Evolutionary conservation across 1,139 yeast genomes (phyloP).

Genomic region (Tardiomyces depauwii): DNA sequence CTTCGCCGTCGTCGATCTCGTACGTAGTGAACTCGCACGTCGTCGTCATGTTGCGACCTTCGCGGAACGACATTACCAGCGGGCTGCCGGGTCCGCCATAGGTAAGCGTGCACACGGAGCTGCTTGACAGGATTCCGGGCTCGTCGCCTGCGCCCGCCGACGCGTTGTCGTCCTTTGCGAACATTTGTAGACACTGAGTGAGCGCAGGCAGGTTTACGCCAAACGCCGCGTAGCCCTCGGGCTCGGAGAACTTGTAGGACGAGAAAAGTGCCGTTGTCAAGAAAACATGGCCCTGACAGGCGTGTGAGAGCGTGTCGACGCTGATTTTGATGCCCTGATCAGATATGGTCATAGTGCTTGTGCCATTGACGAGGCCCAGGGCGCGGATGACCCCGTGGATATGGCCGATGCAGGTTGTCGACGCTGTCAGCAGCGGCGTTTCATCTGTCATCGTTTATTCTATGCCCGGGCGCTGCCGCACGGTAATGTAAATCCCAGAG

Average conservation of each 20-base stretch:
- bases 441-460: neutral
- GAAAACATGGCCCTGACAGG: conserved; percentile 20
- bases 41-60: conserved; percentile 49
- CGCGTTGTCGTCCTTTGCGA: conserved; percentile 4
- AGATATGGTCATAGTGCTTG: conserved; percentile 16
- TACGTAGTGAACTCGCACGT: conserved; percentile 59
- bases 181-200: conserved; percentile 19
- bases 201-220: conserved; percentile 17
- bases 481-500: too few species aligned
- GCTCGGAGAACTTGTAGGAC: conserved; percentile 12
- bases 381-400: conserved; percentile 18
- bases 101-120: conserved; percentile 22
- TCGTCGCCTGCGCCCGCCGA: neutral
- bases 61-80: conserved; percentile 60
- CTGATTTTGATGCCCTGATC: conserved; percentile 19
- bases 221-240: conserved; percentile 5
- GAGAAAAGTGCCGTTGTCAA: conserved; percentile 15
- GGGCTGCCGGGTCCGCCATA: conserved; percentile 53
- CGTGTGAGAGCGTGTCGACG: conserved; percentile 16
- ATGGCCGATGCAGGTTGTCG: conserved; percentile 19
- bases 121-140: conserved; percentile 1
- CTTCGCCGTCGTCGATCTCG: conserved; percentile 12
- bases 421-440: conserved; percentile 14
- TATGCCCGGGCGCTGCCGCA: too few species aligned
- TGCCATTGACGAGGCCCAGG: conserved; percentile 14